Percentiles rank a stretch among this genome's conserved stretches.
Conservation (phyloP, 2,329 filamentous ascomycete genomes). For the Exophiala calicioides region DNA sequence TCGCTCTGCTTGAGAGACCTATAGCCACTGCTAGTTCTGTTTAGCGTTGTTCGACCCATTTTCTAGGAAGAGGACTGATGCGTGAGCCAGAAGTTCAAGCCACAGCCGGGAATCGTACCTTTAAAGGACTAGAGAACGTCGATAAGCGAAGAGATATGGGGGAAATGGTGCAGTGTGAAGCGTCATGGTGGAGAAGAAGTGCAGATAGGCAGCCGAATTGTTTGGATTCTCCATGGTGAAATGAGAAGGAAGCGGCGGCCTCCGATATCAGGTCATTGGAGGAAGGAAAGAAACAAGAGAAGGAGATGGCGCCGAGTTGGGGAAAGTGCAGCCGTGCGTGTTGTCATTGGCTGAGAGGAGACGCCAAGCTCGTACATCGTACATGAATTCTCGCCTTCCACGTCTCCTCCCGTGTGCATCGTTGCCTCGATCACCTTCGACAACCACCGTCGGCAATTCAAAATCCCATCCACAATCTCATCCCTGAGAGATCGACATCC, state of each 20-base stretch:
- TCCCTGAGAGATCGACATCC: not conserved
- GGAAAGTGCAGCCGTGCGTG: slow-evolving; percentile 22
- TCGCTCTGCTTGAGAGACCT: slow-evolving; percentile 18
- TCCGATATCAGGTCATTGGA: slow-evolving; percentile 17
- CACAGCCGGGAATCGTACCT: slow-evolving; percentile 10
- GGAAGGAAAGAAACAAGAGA: slow-evolving; percentile 5
- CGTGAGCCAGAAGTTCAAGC: not conserved
- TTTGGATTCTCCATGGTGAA: slow-evolving; percentile 13
- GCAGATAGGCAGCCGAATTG: slow-evolving; percentile 22
- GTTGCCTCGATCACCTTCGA: slow-evolving; percentile 1
- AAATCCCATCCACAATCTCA: not conserved
- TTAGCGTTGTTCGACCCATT: slow-evolving; percentile 17
- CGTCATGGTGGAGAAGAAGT: slow-evolving; percentile 22
- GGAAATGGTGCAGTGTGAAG: slow-evolving; percentile 8
- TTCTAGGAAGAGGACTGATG: not conserved
- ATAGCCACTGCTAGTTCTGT: slow-evolving; percentile 21
- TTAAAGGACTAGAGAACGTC: slow-evolving; percentile 16
- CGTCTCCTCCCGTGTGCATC: not conserved
- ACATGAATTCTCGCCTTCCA: not conserved
- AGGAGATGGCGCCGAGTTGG: slow-evolving; percentile 3
- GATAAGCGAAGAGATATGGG: slow-evolving; percentile 9
- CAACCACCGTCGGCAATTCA: not conserved
- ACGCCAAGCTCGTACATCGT: slow-evolving; percentile 3
- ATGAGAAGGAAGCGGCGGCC: slow-evolving; percentile 20
- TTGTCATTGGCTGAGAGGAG: not conserved